Percentiles rank a stretch among this genome's conserved stretches.
Conservation (phyloP, 345 rosid genomes). For the Erysimum cheiranthoides region DNA sequence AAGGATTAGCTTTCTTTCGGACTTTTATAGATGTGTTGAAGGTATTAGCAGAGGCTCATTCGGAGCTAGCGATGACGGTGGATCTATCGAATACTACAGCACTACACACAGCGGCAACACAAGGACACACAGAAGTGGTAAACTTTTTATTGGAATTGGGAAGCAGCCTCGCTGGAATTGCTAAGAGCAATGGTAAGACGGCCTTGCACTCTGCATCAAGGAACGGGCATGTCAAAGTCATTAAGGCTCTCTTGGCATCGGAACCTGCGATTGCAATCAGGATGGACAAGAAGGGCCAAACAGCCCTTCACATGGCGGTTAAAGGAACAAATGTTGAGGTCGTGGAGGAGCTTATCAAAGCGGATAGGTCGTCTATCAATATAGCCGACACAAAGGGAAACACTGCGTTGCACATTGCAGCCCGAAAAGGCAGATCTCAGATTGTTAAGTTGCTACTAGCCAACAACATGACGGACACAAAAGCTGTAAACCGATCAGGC, state of each 20-base stretch:
- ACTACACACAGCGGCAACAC: constrained; percentile 79
- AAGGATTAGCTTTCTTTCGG: not conserved
- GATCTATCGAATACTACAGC: constrained; percentile 79
- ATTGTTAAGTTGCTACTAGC: constrained; percentile 65
- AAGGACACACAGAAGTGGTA: constrained; percentile 75
- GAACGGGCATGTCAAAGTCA: constrained; percentile 75
- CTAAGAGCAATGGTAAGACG: constrained; percentile 83
- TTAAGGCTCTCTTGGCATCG: constrained; percentile 58
- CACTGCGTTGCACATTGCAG: constrained; percentile 72
- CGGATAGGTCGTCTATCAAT: constrained; percentile 61
- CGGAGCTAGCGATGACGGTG: constrained; percentile 84
- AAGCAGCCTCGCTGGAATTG: constrained; percentile 76
- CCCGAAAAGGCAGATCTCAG: constrained; percentile 83
- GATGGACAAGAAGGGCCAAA: constrained; percentile 87
- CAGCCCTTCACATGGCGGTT: constrained; percentile 90
- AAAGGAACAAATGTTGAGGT: constrained; percentile 74
- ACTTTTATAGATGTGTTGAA: constrained; percentile 61
- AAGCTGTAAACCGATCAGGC: constrained; percentile 58
- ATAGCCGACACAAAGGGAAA: constrained; percentile 79
- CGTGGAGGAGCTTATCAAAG: constrained; percentile 66
- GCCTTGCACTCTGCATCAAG: constrained; percentile 84
- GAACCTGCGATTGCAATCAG: constrained; percentile 64
- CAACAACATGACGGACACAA: constrained; percentile 53
- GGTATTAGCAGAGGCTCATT: constrained; percentile 72
- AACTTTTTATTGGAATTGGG: constrained; percentile 62